Percentiles rank a stretch among this genome's conserved stretches.
Evolutionary conservation across 306 rosid genomes (phyloP).

Genomic region (Quercus mongolica): DNA sequence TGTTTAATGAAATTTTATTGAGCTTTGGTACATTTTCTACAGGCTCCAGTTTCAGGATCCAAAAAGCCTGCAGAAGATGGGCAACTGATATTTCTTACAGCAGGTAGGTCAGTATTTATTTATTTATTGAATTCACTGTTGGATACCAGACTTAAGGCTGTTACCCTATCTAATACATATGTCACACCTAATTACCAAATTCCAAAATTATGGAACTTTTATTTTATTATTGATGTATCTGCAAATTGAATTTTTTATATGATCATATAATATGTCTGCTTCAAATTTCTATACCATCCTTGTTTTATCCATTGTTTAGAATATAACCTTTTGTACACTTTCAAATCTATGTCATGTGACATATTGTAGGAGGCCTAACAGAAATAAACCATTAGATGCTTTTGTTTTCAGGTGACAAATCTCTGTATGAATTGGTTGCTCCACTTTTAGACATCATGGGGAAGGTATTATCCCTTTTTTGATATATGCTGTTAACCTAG

Average conservation of each 20-base stretch:
- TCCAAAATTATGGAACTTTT: neutral
- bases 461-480: constrained; percentile 50
- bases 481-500: neutral
- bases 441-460: constrained; percentile 89
- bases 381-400: constrained; percentile 32
- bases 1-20: constrained; percentile 18
- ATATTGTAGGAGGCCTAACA: constrained; percentile 13
- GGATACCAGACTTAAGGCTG: neutral
- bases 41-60: constrained; percentile 99
- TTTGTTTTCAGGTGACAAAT: constrained; percentile 72
- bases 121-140: constrained; percentile 12
- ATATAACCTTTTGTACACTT: neutral
- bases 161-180: neutral
- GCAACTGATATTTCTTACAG: constrained; percentile 89
- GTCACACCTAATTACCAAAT: neutral
- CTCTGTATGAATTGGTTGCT: constrained; percentile 65
- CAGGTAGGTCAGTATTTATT: constrained; percentile 46
- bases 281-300: neutral
- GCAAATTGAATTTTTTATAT: neutral
- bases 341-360: constrained; percentile 8
- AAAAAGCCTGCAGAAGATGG: constrained; percentile 99
- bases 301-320: constrained; percentile 10
- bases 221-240: neutral
- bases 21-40: constrained; percentile 15
- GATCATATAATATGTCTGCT: neutral